Evolutionary conservation across 306 rosid genomes (phyloP), one percentile per base, ranked within the genome.

Genomic region (Clitoria ternatea): DNA sequence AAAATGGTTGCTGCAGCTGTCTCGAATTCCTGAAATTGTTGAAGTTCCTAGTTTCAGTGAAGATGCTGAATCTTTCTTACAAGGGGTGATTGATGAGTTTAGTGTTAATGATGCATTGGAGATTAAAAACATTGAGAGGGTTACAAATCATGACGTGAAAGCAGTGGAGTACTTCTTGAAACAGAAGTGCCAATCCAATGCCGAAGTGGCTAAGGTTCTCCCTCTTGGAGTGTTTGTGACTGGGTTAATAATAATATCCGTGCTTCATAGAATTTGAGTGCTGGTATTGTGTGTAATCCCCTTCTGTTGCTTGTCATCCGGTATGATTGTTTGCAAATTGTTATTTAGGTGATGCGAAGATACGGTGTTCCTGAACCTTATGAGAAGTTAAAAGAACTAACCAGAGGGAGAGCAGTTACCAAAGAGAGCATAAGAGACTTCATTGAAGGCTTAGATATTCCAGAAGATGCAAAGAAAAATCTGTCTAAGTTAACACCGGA

Each of bases 301-400:
- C 32, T 47, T 69, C n/a, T 61, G 20, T 60, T 71, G 61, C 50
- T 54, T 69, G 11, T 42, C 33, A 18, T 27, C 27, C 22, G 24
- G 27, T 23, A 14, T n/a, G 12, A 45, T 61, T 8, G 33, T 39
- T 61, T 74, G 42, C 70, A 5, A 65, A 62, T 72, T 11, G n/a
- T 61, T 15, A 33, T 68, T 20, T 37, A 91, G 96, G 97, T 94
- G 39, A 94, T 94, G 97, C 85, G 97, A 77, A 83, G 99, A 86
- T 87, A 85, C 9, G 97, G 88, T 72, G 93, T 94, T 78, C 95
- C 99, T 0, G 97, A 92, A 84, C 97, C 99, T 9, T 94, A 94
- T 53, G 97, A 94, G 81, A 94, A 91, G 86, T 73, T 94, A 20
- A 94, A 94, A 75, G 91, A 74, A 52, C 84, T 89, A 61, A 94